These are phyloP conservation scores for Candida silvicultrix DNA, from an alignment of 805 yeast genomes.

Conservation along the genomic window DNA sequence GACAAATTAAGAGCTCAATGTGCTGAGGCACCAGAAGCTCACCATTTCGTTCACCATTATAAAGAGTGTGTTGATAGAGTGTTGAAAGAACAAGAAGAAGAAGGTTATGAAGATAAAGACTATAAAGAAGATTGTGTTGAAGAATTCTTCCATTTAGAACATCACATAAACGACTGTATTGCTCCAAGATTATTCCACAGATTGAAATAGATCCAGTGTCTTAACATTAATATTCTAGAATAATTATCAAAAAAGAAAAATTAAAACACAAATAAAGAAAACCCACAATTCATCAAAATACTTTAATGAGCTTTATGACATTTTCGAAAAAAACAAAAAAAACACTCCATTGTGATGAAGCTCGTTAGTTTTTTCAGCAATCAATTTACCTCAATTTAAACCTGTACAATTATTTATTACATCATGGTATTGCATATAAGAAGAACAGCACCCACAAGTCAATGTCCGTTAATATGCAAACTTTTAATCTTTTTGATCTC, in stretches of 20 bases:
- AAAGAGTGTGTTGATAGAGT: slow-evolving; percentile 95
- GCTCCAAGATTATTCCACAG: slow-evolving; percentile 84
- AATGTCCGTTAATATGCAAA: background rate
- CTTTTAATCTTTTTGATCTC: too few species aligned
- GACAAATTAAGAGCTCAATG: slow-evolving; percentile 67
- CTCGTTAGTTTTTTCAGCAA: too few species aligned
- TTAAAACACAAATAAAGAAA: background rate
- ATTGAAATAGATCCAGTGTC: slow-evolving; percentile 47
- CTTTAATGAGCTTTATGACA: background rate
- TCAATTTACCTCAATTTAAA: too few species aligned
- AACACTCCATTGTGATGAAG: too few species aligned
- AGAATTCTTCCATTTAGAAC: slow-evolving; percentile 95
- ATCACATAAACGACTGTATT: slow-evolving; percentile 86
- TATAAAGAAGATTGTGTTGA: slow-evolving; percentile 97
- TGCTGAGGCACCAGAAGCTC: slow-evolving; percentile 58
- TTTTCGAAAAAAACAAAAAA: background rate
- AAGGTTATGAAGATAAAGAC: slow-evolving; percentile 67
- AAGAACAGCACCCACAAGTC: background rate
- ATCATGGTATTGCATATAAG: background rate
- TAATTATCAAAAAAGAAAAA: background rate
- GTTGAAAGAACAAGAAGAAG: slow-evolving; percentile 77
- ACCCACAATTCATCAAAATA: background rate
- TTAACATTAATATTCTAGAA: background rate
- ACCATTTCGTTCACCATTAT: slow-evolving; percentile 78
- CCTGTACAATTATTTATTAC: background rate